These are phyloP conservation scores for Lumnitzera racemosa DNA, from an alignment of 345 rosid species.

Conservation along the genomic window DNA sequence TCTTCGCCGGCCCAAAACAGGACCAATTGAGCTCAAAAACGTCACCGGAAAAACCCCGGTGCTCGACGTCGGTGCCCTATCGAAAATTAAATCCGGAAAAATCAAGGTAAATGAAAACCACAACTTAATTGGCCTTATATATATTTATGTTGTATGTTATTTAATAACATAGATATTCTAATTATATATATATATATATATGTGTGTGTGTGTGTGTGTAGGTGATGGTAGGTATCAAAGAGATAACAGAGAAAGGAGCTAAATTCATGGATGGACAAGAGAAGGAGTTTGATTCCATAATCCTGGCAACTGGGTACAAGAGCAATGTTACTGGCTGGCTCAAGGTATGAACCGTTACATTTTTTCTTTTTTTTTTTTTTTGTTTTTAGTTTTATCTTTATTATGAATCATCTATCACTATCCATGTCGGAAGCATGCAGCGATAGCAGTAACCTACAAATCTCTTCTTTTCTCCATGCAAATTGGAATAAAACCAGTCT, in stretches of 20 bases:
- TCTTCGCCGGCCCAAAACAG: slow-evolving; percentile 49
- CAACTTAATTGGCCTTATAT: too few species aligned
- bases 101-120: slow-evolving; percentile 36
- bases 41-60: slow-evolving; percentile 60
- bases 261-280: slow-evolving; percentile 33
- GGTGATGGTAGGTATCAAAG: slow-evolving; percentile 25
- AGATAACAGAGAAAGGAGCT: slow-evolving; percentile 29
- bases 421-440: slow-evolving; percentile 32
- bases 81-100: slow-evolving; percentile 45
- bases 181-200: too few species aligned
- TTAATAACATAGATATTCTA: too few species aligned
- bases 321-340: slow-evolving; percentile 40
- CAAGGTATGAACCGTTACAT: slow-evolving; percentile 16
- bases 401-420: slow-evolving; percentile 33
- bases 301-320: slow-evolving; percentile 45
- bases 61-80: slow-evolving; percentile 54
- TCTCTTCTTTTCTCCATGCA: slow-evolving; percentile 34
- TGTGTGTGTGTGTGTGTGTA: neutral
- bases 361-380: slow-evolving; percentile 7
- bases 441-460: slow-evolving; percentile 23
- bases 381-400: slow-evolving; percentile 30
- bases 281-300: slow-evolving; percentile 29
- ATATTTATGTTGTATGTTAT: too few species aligned
- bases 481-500: slow-evolving; percentile 22
- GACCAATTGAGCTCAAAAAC: slow-evolving; percentile 58